These are phyloP conservation scores for Heliosperma pusillum DNA, from an alignment of 148 eudicot genomes.

Conservation along the genomic window DNA sequence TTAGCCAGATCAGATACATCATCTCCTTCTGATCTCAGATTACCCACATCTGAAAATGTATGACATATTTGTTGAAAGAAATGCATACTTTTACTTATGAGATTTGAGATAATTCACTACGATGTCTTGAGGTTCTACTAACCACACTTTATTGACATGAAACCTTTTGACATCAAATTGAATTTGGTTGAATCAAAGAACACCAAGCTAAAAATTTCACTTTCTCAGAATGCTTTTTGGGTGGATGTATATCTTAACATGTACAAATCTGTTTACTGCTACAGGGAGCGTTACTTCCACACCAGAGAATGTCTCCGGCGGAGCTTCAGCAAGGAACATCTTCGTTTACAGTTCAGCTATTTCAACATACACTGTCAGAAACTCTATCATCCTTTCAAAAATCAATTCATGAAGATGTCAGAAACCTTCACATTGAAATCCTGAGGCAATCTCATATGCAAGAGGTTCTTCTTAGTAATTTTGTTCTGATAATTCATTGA, in stretches of 20 bases:
- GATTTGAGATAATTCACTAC: not conserved
- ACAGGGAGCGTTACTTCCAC: constrained; percentile 54
- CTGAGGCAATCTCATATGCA: constrained; percentile 92
- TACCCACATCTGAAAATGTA: constrained; percentile 55
- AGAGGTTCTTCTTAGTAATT: constrained; percentile 49
- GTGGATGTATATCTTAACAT: not conserved
- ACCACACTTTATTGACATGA: not conserved
- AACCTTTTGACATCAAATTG: not conserved
- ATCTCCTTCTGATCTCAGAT: constrained; percentile 47
- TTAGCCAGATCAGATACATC: constrained; percentile 53
- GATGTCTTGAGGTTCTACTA: not conserved
- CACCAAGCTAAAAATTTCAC: not conserved
- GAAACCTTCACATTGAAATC: constrained; percentile 93
- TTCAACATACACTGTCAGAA: constrained; percentile 90
- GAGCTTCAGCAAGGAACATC: constrained; percentile 64
- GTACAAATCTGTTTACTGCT: constrained; percentile 12
- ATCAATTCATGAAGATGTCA: constrained; percentile 85
- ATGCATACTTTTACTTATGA: not conserved
- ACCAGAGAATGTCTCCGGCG: constrained; percentile 47
- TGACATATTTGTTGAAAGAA: constrained; percentile 12
- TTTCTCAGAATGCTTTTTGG: not conserved
- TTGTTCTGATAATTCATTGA: not conserved
- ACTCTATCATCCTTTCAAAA: constrained; percentile 88
- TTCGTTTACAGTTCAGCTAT: constrained; percentile 83
- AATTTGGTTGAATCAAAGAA: not conserved